Base-by-base conservation (phyloP, 345 rosid genomes). In the Melastoma malabathricum region DNA sequence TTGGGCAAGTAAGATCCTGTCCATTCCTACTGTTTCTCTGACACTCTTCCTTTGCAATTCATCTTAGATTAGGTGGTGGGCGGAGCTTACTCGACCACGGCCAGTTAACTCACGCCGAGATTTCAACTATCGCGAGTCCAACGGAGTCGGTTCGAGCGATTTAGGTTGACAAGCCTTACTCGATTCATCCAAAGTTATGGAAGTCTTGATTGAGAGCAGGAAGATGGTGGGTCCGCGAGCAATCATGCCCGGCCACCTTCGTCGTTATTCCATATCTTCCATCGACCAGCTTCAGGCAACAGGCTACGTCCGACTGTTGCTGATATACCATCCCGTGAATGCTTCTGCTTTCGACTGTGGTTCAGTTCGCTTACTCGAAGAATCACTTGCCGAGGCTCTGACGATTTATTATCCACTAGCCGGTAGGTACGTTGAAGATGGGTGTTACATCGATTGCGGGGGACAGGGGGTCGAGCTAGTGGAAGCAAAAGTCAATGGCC, bases 141-240 rank as follows among this genome's bases (percentile, higher is more conserved):
- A 22, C 25, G 25, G 25, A 22, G 25, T 22, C 25, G 25, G 25
- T 22, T 22, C 25, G 25, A 22, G 25, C 25, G 25, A 22, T 22
- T 22, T 22, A 22, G 25, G 25, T 22, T 22, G 25, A 22, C 25
- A 22, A 22, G 25, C 25, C 25, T 22, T 22, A 22, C 25, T 22
- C 25, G 25, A 22, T 22, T 22, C 25, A 22, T 22, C 25, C 25
- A 22, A 22, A 22, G 25, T 22, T 22, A 58, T 61, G 75, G 59
- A 57, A 44, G 56, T 75, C 44, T 59, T 61, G 46, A 52, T 68
- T 13, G 27, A 56, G 39, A 64, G 74, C 18, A 66, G 55, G 54
- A 73, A 73, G 18, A 38, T 68, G 25, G 65, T 73, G 62, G 73
- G 61, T 44, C 85, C 82, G 46, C 70, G 73, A 14, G 29, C 46